Evolutionary conservation across 805 yeast genomes (phyloP).

Genomic region (Yamadazyma olivae): DNA sequence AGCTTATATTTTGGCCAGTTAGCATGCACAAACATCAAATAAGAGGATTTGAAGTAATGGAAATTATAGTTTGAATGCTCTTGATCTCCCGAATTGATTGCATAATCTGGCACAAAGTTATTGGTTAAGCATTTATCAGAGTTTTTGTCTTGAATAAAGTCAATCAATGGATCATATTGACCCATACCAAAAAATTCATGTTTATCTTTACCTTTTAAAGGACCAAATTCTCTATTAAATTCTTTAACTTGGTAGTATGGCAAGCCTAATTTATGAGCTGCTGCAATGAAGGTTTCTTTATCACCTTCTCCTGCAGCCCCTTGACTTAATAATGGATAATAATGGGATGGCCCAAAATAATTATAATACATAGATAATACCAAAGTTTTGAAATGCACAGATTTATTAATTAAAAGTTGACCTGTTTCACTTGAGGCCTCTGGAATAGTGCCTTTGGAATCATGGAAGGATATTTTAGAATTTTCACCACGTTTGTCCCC

Average conservation of each 20-base stretch:
- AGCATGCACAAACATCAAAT: constrained; percentile 32
- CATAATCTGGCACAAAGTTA: constrained; percentile 17
- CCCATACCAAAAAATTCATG: constrained; percentile 35
- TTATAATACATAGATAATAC: constrained; percentile 37
- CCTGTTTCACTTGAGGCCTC: constrained; percentile 41
- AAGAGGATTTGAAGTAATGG: constrained; percentile 25
- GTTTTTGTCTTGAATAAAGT: constrained; percentile 15
- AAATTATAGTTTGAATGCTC: constrained; percentile 23
- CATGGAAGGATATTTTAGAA: constrained; percentile 41
- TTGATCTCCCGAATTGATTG: constrained; percentile 18
- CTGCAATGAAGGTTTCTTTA: constrained; percentile 41
- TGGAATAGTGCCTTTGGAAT: constrained; percentile 53
- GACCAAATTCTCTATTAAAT: constrained; percentile 36
- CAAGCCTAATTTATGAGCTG: constrained; percentile 33
- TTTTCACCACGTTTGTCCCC: constrained; percentile 28
- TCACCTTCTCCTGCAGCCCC: constrained; percentile 45
- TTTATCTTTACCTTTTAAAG: constrained; percentile 18
- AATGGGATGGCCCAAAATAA: constrained; percentile 33
- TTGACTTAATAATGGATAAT: constrained; percentile 36
- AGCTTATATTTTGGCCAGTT: constrained; percentile 35
- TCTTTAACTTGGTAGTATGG: constrained; percentile 38
- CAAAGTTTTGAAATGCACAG: constrained; percentile 27
- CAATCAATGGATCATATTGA: constrained; percentile 35
- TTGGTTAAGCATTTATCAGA: constrained; percentile 4
- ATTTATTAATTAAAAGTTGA: constrained; percentile 33